These are phyloP conservation scores for Rhododendron ferrugineum DNA, from an alignment of 148 eudicot genomes.

Conservation along the genomic window DNA sequence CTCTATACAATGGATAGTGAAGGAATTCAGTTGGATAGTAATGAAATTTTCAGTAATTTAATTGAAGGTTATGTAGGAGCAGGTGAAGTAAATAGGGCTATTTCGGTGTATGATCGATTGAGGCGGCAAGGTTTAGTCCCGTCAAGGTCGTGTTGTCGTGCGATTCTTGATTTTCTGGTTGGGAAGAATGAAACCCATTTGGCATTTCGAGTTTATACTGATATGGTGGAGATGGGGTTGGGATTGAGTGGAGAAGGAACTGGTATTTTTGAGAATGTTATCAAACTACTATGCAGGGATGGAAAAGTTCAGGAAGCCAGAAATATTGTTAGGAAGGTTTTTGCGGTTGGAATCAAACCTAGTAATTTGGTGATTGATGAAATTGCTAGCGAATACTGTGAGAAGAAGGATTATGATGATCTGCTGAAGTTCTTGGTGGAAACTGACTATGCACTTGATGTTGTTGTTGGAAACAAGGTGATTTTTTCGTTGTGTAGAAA, in stretches of 20 bases:
- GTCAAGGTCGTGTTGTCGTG: slow-evolving; percentile 37
- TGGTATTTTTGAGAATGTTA: slow-evolving; percentile 30
- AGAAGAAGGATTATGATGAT: slow-evolving; percentile 74
- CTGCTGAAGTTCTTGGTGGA: slow-evolving; percentile 50
- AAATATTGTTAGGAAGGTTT: slow-evolving; percentile 40
- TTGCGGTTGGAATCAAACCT: slow-evolving; percentile 41
- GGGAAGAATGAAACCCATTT: slow-evolving; percentile 24
- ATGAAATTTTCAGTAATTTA: slow-evolving; percentile 50
- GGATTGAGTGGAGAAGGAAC: slow-evolving; percentile 32
- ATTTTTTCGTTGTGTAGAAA: slow-evolving; percentile 38
- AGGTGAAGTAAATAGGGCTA: slow-evolving; percentile 40
- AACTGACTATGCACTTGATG: slow-evolving; percentile 36
- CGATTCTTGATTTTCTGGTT: slow-evolving; percentile 33
- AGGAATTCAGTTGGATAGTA: slow-evolving; percentile 56
- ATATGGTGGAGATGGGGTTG: slow-evolving; percentile 46
- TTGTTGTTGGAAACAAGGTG: slow-evolving; percentile 48
- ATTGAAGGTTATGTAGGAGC: slow-evolving; percentile 46
- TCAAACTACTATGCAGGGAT: slow-evolving; percentile 41
- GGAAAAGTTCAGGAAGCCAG: slow-evolving; percentile 66
- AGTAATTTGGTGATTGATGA: slow-evolving; percentile 40
- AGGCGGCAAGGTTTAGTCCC: slow-evolving; percentile 35
- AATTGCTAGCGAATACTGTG: slow-evolving; percentile 51
- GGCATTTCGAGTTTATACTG: slow-evolving; percentile 34
- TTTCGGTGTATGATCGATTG: slow-evolving; percentile 48
- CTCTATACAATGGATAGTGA: slow-evolving; percentile 34